A percentile compares a stretch with the other conserved stretches of the same genome.
Evolutionary conservation across 192 early-diverging fungal species (phyloP).

Genomic region (Chytriomyces hyalinus): DNA sequence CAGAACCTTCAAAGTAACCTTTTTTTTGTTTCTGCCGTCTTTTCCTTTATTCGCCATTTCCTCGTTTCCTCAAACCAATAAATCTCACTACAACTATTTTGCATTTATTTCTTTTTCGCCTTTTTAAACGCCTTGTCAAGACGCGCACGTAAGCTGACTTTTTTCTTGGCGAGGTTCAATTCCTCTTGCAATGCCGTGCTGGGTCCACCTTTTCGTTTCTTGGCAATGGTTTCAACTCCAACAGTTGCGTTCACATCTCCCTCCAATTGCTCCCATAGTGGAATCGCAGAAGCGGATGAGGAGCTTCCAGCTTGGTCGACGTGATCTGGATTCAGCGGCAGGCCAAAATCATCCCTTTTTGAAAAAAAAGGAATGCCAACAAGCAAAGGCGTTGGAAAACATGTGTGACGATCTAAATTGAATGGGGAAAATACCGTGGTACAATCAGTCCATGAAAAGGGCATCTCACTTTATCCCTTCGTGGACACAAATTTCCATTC

Average conservation of each 20-base stretch:
- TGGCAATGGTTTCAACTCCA: neutral
- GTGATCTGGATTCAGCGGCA: conserved; percentile 18
- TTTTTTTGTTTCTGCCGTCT: neutral
- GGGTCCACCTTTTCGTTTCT: neutral
- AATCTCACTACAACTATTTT: too few relatives aligned
- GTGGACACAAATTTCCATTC: conserved; percentile 31
- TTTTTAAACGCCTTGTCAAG: conserved; percentile 18
- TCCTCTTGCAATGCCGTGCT: conserved; percentile 30
- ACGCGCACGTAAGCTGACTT: neutral
- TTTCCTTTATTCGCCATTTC: neutral
- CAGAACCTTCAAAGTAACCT: too few relatives aligned
- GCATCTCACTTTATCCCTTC: conserved; percentile 21
- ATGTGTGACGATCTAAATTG: neutral
- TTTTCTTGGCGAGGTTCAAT: conserved; percentile 7
- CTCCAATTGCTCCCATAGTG: conserved; percentile 28
- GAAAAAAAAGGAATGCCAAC: neutral
- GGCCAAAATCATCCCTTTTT: conserved; percentile 23
- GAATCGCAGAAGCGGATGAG: neutral
- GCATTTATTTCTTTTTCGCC: neutral
- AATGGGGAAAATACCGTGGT: neutral
- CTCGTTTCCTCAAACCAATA: too few relatives aligned
- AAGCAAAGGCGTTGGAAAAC: neutral
- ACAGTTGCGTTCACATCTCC: conserved; percentile 20
- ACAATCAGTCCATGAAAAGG: conserved; percentile 33
- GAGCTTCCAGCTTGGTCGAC: neutral